phyloP scores from a whole-genome alignment of 768 basidiomycete species.

The Auricularia heimuer region DNA sequence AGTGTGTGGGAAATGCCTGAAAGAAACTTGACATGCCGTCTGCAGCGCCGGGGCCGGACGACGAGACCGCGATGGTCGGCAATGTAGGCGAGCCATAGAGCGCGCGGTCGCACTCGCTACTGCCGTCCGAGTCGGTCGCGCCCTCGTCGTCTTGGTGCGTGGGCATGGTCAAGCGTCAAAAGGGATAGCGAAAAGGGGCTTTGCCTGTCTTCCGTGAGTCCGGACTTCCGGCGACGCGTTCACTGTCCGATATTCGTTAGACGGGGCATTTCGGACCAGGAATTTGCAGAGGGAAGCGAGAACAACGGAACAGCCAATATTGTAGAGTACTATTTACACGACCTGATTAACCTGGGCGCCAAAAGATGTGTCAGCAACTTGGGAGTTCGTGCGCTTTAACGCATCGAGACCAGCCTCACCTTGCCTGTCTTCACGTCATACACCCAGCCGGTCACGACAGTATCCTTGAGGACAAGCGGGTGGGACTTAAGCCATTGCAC shows the following conservation, averaged over 20 bases:
- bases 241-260: too few relatives aligned
- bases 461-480: constrained; percentile 45
- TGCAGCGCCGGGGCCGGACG: neutral
- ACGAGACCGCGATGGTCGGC: neutral
- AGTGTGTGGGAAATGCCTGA: neutral
- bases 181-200: neutral
- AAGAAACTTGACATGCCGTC: neutral
- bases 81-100: neutral
- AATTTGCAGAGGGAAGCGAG: neutral
- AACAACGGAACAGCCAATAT: neutral
- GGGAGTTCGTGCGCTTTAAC: neutral
- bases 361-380: neutral
- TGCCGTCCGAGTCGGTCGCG: neutral
- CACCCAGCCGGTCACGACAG: constrained; percentile 54
- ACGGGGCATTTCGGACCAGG: too few relatives aligned
- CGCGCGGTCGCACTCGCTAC: neutral
- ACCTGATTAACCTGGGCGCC: neutral
- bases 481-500: constrained; percentile 46
- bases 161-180: neutral
- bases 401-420: constrained; percentile 23
- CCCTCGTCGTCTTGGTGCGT: neutral
- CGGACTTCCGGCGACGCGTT: neutral
- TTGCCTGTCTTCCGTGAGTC: neutral
- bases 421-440: constrained; percentile 56
- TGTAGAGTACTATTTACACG: neutral